Evolutionary conservation across 1,139 yeast genomes (phyloP).

Genomic region (Meyerozyma elateridarum): DNA sequence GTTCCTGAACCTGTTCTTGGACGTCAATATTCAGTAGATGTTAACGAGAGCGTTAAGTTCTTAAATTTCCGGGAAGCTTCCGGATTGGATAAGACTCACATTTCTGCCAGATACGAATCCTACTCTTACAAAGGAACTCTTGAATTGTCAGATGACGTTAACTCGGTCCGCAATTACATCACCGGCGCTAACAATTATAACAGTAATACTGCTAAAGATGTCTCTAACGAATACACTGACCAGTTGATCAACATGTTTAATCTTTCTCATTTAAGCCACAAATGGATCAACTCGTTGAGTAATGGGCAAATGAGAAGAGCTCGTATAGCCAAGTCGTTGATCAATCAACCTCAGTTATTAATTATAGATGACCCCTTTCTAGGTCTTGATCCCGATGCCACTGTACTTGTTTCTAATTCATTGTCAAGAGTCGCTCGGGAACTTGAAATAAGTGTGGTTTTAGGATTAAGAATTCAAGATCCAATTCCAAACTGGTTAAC

Average conservation of each 20-base stretch:
- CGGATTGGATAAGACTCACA: slow-evolving; percentile 65
- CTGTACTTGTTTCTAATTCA: slow-evolving; percentile 51
- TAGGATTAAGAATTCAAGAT: slow-evolving; percentile 80
- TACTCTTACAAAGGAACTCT: slow-evolving; percentile 52
- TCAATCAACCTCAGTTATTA: slow-evolving; percentile 59
- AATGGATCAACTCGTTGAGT: slow-evolving; percentile 84
- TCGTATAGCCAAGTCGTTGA: slow-evolving; percentile 69
- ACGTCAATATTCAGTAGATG: slow-evolving; percentile 49
- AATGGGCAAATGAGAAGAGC: slow-evolving; percentile 95
- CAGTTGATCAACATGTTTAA: slow-evolving; percentile 47
- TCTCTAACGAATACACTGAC: slow-evolving; percentile 27
- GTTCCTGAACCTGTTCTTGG: slow-evolving; percentile 50
- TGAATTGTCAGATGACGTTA: slow-evolving; percentile 66
- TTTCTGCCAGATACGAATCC: slow-evolving; percentile 85
- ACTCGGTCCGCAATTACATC: slow-evolving; percentile 60
- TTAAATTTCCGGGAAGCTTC: slow-evolving; percentile 58
- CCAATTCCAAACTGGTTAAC: slow-evolving; percentile 73
- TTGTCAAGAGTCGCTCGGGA: slow-evolving; percentile 23
- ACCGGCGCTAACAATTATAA: slow-evolving; percentile 48
- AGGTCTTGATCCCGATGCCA: slow-evolving; percentile 80
- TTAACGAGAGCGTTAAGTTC: slow-evolving; percentile 33
- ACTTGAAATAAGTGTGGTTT: slow-evolving; percentile 37
- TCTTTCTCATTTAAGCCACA: slow-evolving; percentile 51
- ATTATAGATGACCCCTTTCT: slow-evolving; percentile 87
- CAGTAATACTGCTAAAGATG: slow-evolving; percentile 15